These are phyloP conservation scores for Candida coleopterorum DNA, from an alignment of 805 yeast species.

Conservation along the genomic window DNA sequence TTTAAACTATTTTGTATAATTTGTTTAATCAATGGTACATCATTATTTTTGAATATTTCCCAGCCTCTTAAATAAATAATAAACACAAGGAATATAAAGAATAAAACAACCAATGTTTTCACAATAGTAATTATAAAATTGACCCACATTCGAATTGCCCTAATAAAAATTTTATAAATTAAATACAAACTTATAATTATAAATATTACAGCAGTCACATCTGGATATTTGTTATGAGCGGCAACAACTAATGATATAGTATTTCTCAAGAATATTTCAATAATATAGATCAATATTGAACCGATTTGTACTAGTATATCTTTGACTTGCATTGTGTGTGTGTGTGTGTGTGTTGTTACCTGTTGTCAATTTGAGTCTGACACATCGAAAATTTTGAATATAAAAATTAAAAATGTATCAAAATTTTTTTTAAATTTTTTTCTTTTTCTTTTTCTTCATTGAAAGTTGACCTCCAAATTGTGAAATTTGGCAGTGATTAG, in stretches of 20 bases:
- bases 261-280: constrained; percentile 11
- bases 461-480: constrained; percentile 39
- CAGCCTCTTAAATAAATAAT: constrained; percentile 20
- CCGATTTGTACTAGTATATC: constrained; percentile 12
- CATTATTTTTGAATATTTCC: constrained; percentile 15
- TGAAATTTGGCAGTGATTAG: constrained; percentile 27
- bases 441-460: constrained; percentile 14
- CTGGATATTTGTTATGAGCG: constrained; percentile 16
- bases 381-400: background rate
- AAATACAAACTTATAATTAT: constrained; percentile 14
- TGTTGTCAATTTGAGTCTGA: constrained; percentile 1
- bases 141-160: constrained; percentile 20
- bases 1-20: background rate
- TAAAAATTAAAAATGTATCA: background rate
- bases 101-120: constrained; percentile 15
- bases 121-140: constrained; percentile 14
- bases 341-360: too few relatives aligned
- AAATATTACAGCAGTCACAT: constrained; percentile 14
- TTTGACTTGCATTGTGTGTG: constrained; percentile 9
- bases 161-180: constrained; percentile 13
- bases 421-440: constrained; percentile 5
- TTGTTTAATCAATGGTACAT: constrained; percentile 11
- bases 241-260: constrained; percentile 9
- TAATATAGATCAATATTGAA: constrained; percentile 8
- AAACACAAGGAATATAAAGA: constrained; percentile 12